These are phyloP conservation scores for Colletotrichum navitas DNA, from an alignment of 2,329 filamentous ascomycete genomes.

Conservation along the genomic window DNA sequence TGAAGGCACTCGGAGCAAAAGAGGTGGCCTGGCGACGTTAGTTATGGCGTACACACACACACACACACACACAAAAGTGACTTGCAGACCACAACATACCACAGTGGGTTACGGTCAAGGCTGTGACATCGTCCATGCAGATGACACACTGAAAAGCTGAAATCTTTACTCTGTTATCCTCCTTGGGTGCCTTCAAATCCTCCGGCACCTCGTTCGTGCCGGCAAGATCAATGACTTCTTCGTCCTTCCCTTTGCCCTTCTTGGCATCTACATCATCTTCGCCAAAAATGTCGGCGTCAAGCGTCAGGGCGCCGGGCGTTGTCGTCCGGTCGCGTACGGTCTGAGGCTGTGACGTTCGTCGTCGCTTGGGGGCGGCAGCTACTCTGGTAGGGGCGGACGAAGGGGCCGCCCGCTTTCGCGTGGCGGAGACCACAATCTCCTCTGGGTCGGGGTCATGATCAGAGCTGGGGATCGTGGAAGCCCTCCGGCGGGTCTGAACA, in stretches of 20 bases:
- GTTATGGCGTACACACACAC: not conserved
- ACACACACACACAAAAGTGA: not conserved
- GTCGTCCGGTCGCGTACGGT: conserved; percentile 42
- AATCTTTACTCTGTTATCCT: conserved; percentile 65
- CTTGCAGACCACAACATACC: conserved; percentile 61
- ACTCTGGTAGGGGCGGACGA: conserved; percentile 28
- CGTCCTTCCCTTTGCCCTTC: conserved; percentile 46
- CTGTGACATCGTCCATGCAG: conserved; percentile 72
- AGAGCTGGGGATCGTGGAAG: conserved; percentile 36
- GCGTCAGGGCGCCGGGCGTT: conserved; percentile 38
- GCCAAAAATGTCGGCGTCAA: conserved; percentile 48
- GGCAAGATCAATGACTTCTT: conserved; percentile 56
- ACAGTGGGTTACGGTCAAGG: conserved; percentile 74
- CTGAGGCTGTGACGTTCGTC: conserved; percentile 38
- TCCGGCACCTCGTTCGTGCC: conserved; percentile 59
- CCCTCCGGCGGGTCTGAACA: conserved; percentile 40
- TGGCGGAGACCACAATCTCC: conserved; percentile 29
- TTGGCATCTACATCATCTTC: conserved; percentile 42
- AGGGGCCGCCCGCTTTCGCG: conserved; percentile 38
- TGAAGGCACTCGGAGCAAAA: conserved; percentile 75
- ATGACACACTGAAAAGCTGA: conserved; percentile 74
- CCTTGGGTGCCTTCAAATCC: conserved; percentile 58
- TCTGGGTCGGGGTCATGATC: conserved; percentile 35
- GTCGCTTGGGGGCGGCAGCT: conserved; percentile 31
- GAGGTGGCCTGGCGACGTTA: conserved; percentile 65